phyloP scores from a whole-genome alignment of 148 eudicot species.

The Cornus controversa region DNA sequence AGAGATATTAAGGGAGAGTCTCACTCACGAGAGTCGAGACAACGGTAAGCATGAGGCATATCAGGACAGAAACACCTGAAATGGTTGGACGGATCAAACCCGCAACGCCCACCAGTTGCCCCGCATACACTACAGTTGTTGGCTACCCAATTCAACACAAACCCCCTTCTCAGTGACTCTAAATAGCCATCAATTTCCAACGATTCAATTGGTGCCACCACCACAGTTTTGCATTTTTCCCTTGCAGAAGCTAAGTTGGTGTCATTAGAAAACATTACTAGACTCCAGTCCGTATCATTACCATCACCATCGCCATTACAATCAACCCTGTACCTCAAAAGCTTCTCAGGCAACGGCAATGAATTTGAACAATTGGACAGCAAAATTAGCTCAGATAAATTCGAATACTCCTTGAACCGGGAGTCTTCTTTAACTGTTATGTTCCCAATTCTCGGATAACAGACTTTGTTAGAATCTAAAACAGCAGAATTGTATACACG shows the following conservation, averaged over 20 bases:
- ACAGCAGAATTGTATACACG: constrained; percentile 34
- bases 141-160: constrained; percentile 42
- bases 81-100: constrained; percentile 13
- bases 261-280: constrained; percentile 23
- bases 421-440: constrained; percentile 7
- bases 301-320: constrained; percentile 14
- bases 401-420: constrained; percentile 7
- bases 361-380: constrained; percentile 29
- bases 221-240: constrained; percentile 15
- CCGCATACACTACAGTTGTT: constrained; percentile 36
- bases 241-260: constrained; percentile 8
- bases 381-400: constrained; percentile 16
- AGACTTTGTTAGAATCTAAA: background rate
- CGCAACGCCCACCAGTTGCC: constrained; percentile 45
- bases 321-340: constrained; percentile 2
- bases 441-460: constrained; percentile 28
- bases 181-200: background rate
- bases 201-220: constrained; percentile 26
- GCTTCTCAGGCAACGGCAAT: background rate
- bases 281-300: no score
- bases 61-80: constrained; percentile 52
- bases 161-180: constrained; percentile 32
- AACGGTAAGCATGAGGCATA: constrained; percentile 31
- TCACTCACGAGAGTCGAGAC: no score
- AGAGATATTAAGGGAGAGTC: no score